These are phyloP conservation scores for Blattamonas nauphoetae DNA, from an alignment of 78 protist species.

Conservation along the genomic window DNA sequence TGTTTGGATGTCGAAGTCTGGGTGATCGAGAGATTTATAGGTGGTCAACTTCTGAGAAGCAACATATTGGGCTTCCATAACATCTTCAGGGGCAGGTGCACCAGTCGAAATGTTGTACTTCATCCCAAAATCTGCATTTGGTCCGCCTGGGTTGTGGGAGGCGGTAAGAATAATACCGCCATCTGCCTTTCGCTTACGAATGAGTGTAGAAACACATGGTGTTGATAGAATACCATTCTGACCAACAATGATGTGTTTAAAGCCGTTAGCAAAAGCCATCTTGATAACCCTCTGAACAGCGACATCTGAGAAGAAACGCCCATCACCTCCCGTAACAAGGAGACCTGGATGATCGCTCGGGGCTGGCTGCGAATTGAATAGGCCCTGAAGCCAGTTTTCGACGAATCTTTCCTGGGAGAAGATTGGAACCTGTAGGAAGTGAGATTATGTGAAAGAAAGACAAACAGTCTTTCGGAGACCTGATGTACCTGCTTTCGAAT, in stretches of 20 bases:
- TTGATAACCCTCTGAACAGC: constrained; percentile 69
- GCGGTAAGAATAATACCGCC: constrained; percentile 87
- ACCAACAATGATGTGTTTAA: constrained; percentile 53
- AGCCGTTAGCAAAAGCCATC: constrained; percentile 72
- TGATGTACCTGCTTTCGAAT: constrained; percentile 44
- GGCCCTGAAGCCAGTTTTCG: constrained; percentile 76
- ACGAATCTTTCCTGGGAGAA: constrained; percentile 50
- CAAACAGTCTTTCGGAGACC: constrained; percentile 78
- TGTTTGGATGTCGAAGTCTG: not conserved
- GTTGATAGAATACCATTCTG: constrained; percentile 81
- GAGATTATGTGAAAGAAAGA: not conserved
- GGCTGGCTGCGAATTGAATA: constrained; percentile 34
- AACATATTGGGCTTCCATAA: constrained; percentile 68
- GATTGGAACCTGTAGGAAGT: not conserved
- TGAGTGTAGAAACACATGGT: constrained; percentile 78
- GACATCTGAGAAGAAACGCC: constrained; percentile 62
- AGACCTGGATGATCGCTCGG: not conserved
- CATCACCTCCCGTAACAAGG: constrained; percentile 75
- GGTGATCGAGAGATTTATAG: constrained; percentile 26
- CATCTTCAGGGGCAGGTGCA: constrained; percentile 84
- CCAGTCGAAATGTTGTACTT: constrained; percentile 85
- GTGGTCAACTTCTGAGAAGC: constrained; percentile 33
- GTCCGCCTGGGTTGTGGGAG: constrained; percentile 96
- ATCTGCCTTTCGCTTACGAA: constrained; percentile 35
- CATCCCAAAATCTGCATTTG: constrained; percentile 83